Evolutionary conservation across 306 rosid genomes (phyloP), one percentile per base, ranked within the genome.

Genomic region (Quercus alba): DNA sequence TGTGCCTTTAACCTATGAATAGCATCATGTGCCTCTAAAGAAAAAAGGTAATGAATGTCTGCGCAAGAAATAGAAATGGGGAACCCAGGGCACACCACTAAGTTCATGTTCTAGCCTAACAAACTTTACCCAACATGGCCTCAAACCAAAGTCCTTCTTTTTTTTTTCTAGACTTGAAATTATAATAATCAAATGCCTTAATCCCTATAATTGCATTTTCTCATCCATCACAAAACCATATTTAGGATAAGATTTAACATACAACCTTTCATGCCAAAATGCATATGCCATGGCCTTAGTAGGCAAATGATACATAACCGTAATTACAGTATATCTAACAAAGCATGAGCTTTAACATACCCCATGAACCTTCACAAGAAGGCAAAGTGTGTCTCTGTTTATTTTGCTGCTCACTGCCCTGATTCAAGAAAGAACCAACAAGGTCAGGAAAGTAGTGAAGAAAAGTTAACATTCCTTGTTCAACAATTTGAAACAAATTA

Each of bases 321-420:
- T 28, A 19, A 33, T 67, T 46, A 4, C 25, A 67, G 33, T 23
- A 19, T 31, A 77, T 72, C 79, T 30, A 2, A 35, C 13, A 75
- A 26, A 4, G 17, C 19, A 74, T 78, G 33, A 44, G 33, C 10
- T 82, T 78, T 49, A 77, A 76, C 97, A 83, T 85, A 93, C 98
- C 92, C 87, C 91, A 1, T 90, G 83, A 82, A 91, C 92, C 84
- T 91, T 90, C 79, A 93, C 85, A 61, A 93, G 97, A 77, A 93
- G 94, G 78, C 94, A 91, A 78, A 93, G 85, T 56, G 94, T 91
- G 83, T 90, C 91, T 75, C 82, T 84, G 80, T 87, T 93, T 58
- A 91, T 9, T 88, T 93, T 93, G 80, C 88, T 55, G 82, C 97
- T 87, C 67, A 93, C 82, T 41, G 98, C 93, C 87, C 98, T 93